A percentile compares a stretch with the other conserved stretches of the same genome.
phyloP scores from a whole-genome alignment of 495 filamentous ascomycete genomes.

The Bacidia gigantensis region DNA sequence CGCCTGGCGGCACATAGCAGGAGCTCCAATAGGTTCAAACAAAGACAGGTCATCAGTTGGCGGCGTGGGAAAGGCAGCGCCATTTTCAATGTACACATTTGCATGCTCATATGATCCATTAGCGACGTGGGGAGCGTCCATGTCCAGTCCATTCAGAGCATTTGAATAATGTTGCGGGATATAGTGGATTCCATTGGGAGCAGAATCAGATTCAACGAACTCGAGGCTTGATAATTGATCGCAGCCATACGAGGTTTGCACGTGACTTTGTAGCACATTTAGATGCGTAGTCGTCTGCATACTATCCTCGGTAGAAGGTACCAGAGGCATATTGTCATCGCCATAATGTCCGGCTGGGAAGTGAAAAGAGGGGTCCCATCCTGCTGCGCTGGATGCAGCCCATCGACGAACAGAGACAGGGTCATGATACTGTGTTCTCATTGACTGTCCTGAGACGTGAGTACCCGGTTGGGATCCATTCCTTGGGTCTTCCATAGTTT shows the following conservation, averaged over 20 bases:
- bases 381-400: conserved; percentile 6
- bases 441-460: neutral
- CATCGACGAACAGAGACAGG: conserved; percentile 12
- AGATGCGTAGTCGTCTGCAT: neutral
- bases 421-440: neutral
- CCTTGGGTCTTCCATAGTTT: neutral
- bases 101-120: neutral
- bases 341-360: neutral
- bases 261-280: neutral
- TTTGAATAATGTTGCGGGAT: neutral
- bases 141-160: neutral
- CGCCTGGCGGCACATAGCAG: conserved; percentile 3
- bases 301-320: conserved; percentile 1
- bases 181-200: neutral
- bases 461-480: neutral
- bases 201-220: neutral
- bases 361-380: neutral
- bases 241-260: neutral
- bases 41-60: neutral
- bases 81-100: neutral
- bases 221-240: neutral
- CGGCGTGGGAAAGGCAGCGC: neutral
- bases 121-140: neutral
- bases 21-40: conserved; percentile 3
- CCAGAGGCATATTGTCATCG: conserved; percentile 6